A percentile compares a stretch with the other conserved stretches of the same genome.
Evolutionary conservation across 1,139 yeast genomes (phyloP).

Genomic region (Kodamaea alishanica): DNA sequence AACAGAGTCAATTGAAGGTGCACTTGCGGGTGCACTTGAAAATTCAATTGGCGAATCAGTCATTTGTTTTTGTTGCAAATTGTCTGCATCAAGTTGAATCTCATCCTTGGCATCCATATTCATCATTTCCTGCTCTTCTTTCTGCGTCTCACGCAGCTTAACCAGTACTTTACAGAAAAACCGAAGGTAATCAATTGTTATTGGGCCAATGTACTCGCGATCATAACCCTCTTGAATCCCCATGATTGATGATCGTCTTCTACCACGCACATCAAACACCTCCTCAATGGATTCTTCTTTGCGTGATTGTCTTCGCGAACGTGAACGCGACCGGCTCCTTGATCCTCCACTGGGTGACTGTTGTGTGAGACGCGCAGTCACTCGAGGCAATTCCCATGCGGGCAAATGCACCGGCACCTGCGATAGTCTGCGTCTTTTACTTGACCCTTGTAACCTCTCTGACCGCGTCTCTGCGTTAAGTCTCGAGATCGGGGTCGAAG

Average conservation of each 20-base stretch:
- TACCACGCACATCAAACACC: conserved; percentile 5
- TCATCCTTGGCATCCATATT: conserved; percentile 1
- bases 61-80: background rate
- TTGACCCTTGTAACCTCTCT: conserved; percentile 4
- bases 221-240: conserved; percentile 27
- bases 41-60: background rate
- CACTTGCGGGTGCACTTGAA: background rate
- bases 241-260: conserved; percentile 34
- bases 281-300: background rate
- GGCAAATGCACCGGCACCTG: conserved; percentile 20
- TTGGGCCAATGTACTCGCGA: conserved; percentile 35
- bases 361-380: conserved; percentile 19
- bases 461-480: conserved; percentile 3
- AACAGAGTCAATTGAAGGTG: background rate
- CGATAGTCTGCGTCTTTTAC: conserved; percentile 8
- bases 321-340: conserved; percentile 8
- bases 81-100: background rate
- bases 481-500: conserved; percentile 27
- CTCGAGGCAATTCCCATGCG: conserved; percentile 25
- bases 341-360: conserved; percentile 9
- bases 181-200: conserved; percentile 37
- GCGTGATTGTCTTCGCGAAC: conserved; percentile 5
- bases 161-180: conserved; percentile 33
- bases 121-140: conserved; percentile 5
- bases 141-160: conserved; percentile 19